Conservation (phyloP, 2,329 filamentous ascomycete species). For the Chrysosporium keratinophilum region DNA sequence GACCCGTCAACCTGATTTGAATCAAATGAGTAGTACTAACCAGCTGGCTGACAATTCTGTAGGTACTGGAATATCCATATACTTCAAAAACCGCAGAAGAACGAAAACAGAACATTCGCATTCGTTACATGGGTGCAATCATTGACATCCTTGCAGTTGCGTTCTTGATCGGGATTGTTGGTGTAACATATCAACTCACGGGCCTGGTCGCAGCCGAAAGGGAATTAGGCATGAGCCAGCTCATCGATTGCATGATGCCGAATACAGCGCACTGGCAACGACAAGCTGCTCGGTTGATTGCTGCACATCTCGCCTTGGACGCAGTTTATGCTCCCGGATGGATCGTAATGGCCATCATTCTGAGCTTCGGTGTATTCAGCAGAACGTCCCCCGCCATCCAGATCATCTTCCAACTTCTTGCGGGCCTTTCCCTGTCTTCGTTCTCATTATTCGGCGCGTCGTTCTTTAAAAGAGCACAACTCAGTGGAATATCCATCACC, state of each 20-base stretch:
- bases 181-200: slow-evolving; percentile 75
- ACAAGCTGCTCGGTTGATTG: slow-evolving; percentile 64
- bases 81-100: slow-evolving; percentile 61
- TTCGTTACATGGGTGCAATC: slow-evolving; percentile 60
- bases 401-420: slow-evolving; percentile 62
- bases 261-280: slow-evolving; percentile 63
- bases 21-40: neutral
- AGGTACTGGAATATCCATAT: slow-evolving; percentile 55
- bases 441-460: slow-evolving; percentile 71
- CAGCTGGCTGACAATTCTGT: neutral
- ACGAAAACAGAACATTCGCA: slow-evolving; percentile 54
- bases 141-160: slow-evolving; percentile 67
- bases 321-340: slow-evolving; percentile 72
- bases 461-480: slow-evolving; percentile 77
- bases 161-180: slow-evolving; percentile 69
- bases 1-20: neutral
- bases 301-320: slow-evolving; percentile 71
- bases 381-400: slow-evolving; percentile 56
- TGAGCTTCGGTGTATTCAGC: slow-evolving; percentile 50
- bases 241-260: slow-evolving; percentile 87
- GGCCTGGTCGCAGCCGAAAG: slow-evolving; percentile 78
- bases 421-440: slow-evolving; percentile 67
- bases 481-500: slow-evolving; percentile 71
- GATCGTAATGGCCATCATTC: slow-evolving; percentile 61
- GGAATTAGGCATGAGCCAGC: slow-evolving; percentile 74